Percentiles rank a stretch among this genome's conserved stretches.
Conservation (phyloP, 2,329 filamentous ascomycete species). For the Chrysoporthe cubensis region DNA sequence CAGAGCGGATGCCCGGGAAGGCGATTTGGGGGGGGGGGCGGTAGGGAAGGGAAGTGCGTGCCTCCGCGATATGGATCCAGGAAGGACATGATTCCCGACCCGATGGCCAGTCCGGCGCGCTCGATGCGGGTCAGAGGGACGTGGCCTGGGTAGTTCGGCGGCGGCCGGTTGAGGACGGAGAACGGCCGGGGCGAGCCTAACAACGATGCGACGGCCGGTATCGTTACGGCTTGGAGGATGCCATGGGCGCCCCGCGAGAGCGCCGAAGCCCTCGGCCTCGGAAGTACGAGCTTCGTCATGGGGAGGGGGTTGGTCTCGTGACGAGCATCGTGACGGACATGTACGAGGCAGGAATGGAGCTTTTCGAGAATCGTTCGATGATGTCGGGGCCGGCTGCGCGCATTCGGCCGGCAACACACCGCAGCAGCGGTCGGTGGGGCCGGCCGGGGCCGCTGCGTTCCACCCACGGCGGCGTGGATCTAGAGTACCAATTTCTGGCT, state of each 20-base stretch:
- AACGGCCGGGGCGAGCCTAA: constrained; percentile 51
- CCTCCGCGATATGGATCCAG: constrained; percentile 81
- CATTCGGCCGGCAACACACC: constrained; percentile 3
- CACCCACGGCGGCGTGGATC: constrained; percentile 6
- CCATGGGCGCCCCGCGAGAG: constrained; percentile 16
- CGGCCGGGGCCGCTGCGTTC: constrained; percentile 5
- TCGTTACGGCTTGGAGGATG: constrained; percentile 2
- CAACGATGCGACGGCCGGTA: constrained; percentile 3
- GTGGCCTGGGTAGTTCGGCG: constrained; percentile 89
- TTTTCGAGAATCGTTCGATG: constrained; percentile 24
- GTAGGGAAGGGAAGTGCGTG: constrained; percentile 39
- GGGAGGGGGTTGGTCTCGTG: neutral
- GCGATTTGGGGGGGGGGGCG: constrained; percentile 7
- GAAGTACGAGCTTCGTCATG: constrained; percentile 24
- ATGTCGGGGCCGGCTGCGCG: constrained; percentile 15
- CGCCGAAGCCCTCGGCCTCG: constrained; percentile 21
- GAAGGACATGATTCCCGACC: constrained; percentile 65
- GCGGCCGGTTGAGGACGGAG: constrained; percentile 82
- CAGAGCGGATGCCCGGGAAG: neutral
- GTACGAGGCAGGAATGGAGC: neutral
- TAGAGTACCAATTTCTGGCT: neutral
- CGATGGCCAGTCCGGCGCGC: constrained; percentile 70
- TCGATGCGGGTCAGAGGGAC: constrained; percentile 83
- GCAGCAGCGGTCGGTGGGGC: constrained; percentile 4
- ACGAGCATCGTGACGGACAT: constrained; percentile 19